These are phyloP conservation scores for Exobasidium rhododendri DNA, from an alignment of 1,284 basidiomycete species.

Conservation along the genomic window DNA sequence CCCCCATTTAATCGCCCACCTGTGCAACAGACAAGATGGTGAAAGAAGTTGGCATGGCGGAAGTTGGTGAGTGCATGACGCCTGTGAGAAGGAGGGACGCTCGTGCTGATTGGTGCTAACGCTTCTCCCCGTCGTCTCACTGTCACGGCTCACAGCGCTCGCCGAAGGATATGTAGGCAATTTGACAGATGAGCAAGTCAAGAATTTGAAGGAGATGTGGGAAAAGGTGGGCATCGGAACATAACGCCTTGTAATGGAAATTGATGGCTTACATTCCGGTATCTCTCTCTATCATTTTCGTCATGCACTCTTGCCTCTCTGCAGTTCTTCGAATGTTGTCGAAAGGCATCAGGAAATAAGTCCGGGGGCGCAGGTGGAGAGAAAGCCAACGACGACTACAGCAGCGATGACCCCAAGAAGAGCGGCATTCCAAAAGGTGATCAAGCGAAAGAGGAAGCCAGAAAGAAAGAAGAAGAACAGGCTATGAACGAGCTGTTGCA, in stretches of 20 bases:
- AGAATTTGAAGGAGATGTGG: slow-evolving; percentile 52
- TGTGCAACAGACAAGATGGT: too few species aligned
- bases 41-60: slow-evolving; percentile 8
- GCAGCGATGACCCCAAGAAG: slow-evolving; percentile 22
- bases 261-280: not conserved
- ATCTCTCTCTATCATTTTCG: too few species aligned
- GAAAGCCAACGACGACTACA: slow-evolving; percentile 13
- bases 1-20: too few species aligned
- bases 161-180: slow-evolving; percentile 24
- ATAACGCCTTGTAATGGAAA: not conserved
- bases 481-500: slow-evolving; percentile 53
- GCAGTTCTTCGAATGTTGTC: slow-evolving; percentile 6
- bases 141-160: not conserved
- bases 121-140: too few species aligned
- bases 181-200: slow-evolving; percentile 48
- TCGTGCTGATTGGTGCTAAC: not conserved
- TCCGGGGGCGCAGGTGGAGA: slow-evolving; percentile 26
- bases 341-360: slow-evolving; percentile 31
- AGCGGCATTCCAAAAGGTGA: slow-evolving; percentile 52
- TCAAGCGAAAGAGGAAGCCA: slow-evolving; percentile 49
- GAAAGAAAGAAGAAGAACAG: slow-evolving; percentile 50
- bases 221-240: slow-evolving; percentile 19
- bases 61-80: not conserved
- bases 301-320: not conserved
- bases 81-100: not conserved